Conservation (phyloP, 345 rosid genomes). For the Psidium guajava region DNA sequence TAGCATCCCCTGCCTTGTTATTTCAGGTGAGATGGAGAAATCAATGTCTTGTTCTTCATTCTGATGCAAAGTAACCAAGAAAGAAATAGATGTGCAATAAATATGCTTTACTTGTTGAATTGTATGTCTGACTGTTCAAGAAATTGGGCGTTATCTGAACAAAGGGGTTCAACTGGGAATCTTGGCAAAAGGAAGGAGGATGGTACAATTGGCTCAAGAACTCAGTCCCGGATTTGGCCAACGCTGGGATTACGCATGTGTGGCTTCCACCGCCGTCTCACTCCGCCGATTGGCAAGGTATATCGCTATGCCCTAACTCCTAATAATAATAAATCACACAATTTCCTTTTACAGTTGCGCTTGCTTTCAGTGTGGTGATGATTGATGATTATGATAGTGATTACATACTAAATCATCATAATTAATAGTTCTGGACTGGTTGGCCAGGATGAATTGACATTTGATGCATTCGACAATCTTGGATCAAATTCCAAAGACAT, state of each 20-base stretch:
- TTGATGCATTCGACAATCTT: not conserved
- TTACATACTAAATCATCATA: not conserved
- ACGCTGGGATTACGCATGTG: conserved; percentile 69
- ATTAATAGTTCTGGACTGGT: not conserved
- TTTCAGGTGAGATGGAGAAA: conserved; percentile 36
- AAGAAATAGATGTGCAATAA: not conserved
- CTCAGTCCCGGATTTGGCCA: conserved; percentile 40
- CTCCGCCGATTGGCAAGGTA: conserved; percentile 55
- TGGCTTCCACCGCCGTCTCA: conserved; percentile 98
- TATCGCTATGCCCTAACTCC: not conserved
- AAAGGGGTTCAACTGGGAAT: conserved; percentile 92
- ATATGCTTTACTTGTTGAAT: not conserved
- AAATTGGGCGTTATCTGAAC: not conserved
- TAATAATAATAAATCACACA: not conserved
- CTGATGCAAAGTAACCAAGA: not conserved
- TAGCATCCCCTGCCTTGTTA: conserved; percentile 29
- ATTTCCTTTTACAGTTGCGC: not conserved
- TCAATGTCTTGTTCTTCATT: not conserved
- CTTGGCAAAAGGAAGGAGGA: conserved; percentile 54
- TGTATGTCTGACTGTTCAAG: not conserved
- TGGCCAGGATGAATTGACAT: not conserved
- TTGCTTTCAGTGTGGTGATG: not conserved
- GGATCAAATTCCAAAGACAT: not conserved
- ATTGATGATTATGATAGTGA: not conserved
- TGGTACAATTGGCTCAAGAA: conserved; percentile 68